These are phyloP conservation scores for Suhomyces taliae DNA, from an alignment of 1,139 yeast species.

Conservation along the genomic window DNA sequence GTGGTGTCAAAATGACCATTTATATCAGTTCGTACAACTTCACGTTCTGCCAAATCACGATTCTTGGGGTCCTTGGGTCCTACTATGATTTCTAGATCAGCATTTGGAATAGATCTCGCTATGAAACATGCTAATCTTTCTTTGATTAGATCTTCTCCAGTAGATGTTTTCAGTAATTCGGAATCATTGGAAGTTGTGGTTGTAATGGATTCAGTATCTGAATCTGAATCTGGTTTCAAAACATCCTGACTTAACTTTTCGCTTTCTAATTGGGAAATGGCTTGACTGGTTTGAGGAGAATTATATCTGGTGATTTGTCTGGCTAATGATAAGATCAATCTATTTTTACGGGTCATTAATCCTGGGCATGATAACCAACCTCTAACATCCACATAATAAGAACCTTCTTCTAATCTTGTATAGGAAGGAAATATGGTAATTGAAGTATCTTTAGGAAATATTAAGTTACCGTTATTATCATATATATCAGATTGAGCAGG, in stretches of 20 bases:
- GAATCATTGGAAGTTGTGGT: constrained; percentile 7
- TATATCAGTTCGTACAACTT: constrained; percentile 48
- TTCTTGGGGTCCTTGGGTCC: constrained; percentile 40
- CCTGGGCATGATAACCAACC: constrained; percentile 80
- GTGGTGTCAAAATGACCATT: constrained; percentile 59
- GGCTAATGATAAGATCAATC: constrained; percentile 66
- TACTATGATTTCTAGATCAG: constrained; percentile 50
- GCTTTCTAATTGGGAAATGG: constrained; percentile 32
- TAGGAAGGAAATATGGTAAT: constrained; percentile 63
- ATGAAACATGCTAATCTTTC: constrained; percentile 62
- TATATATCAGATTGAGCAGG: constrained; percentile 20
- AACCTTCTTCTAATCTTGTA: constrained; percentile 37
- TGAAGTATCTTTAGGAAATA: constrained; percentile 39
- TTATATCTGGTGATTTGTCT: constrained; percentile 61
- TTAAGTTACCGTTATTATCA: constrained; percentile 34
- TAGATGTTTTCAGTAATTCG: constrained; percentile 2
- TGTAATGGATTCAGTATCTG: constrained; percentile 11
- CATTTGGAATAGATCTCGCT: constrained; percentile 55
- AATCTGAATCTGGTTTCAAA: constrained; percentile 10
- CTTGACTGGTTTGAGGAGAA: constrained; percentile 23
- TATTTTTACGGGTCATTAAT: constrained; percentile 65
- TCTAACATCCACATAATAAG: constrained; percentile 60
- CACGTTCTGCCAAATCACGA: constrained; percentile 23
- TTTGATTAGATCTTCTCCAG: constrained; percentile 42
- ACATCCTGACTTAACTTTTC: constrained; percentile 32